Conservation (phyloP, 805 yeast species). For the Debaryomyces tyrocola region DNA sequence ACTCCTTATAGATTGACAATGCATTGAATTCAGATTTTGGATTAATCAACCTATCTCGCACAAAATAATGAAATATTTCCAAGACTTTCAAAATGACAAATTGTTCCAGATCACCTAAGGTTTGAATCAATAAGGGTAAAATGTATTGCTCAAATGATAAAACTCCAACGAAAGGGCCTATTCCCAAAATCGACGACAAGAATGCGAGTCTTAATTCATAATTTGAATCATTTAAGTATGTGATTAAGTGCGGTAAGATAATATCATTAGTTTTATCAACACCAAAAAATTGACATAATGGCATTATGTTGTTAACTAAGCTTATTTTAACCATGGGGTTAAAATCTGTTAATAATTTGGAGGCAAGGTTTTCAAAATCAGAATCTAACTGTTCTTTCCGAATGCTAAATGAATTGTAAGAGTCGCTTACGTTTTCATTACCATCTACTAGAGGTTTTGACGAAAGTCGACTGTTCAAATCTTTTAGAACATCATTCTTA, state of each 20-base stretch:
- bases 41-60: slow-evolving; percentile 30
- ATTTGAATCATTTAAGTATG: slow-evolving; percentile 82
- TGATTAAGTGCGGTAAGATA: slow-evolving; percentile 84
- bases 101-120: slow-evolving; percentile 82
- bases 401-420: slow-evolving; percentile 14
- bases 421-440: slow-evolving; percentile 20
- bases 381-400: slow-evolving; percentile 46
- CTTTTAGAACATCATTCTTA: slow-evolving; percentile 21
- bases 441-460: slow-evolving; percentile 15
- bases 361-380: slow-evolving; percentile 65
- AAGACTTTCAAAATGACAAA: slow-evolving; percentile 72
- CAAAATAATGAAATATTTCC: slow-evolving; percentile 35
- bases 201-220: slow-evolving; percentile 67
- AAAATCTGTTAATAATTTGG: slow-evolving; percentile 67
- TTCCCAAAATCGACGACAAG: slow-evolving; percentile 66
- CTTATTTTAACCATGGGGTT: slow-evolving; percentile 67
- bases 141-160: slow-evolving; percentile 84
- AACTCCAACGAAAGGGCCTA: slow-evolving; percentile 80
- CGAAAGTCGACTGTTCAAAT: slow-evolving; percentile 6
- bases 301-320: slow-evolving; percentile 67
- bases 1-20: slow-evolving; percentile 36
- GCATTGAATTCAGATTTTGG: slow-evolving; percentile 38
- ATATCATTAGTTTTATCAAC: slow-evolving; percentile 86
- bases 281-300: slow-evolving; percentile 80
- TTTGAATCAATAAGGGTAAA: slow-evolving; percentile 79